phyloP scores from a whole-genome alignment of 148 eudicot species.

The Pharnaceum exiguum region DNA sequence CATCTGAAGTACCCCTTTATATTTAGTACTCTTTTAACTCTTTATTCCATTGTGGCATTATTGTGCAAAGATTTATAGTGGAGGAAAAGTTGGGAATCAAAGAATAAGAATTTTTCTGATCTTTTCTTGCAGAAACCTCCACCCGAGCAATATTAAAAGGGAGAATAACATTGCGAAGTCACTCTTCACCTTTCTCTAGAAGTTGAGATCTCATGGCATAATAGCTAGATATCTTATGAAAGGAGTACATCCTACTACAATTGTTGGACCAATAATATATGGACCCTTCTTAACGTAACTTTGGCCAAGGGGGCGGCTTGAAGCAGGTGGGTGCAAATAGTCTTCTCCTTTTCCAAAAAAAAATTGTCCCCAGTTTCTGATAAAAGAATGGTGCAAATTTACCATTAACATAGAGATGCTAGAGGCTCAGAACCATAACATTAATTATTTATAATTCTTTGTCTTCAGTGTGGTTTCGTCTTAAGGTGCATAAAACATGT shows the following conservation, averaged over 20 bases:
- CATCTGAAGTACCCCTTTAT: background rate
- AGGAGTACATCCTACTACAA: background rate
- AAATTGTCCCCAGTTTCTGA: too few relatives aligned
- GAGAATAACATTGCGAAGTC: slow-evolving; percentile 2
- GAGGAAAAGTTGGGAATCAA: slow-evolving; percentile 30
- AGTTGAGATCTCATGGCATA: slow-evolving; percentile 4
- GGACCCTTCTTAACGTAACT: background rate
- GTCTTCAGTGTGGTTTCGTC: too few relatives aligned
- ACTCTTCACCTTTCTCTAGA: slow-evolving; percentile 13
- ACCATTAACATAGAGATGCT: too few relatives aligned
- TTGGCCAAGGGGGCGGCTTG: too few relatives aligned
- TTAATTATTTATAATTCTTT: too few relatives aligned
- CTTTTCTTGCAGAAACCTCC: slow-evolving; percentile 24
- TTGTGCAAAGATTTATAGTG: slow-evolving; percentile 20
- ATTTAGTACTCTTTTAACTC: background rate
- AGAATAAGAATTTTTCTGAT: slow-evolving; percentile 29
- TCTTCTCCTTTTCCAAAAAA: too few relatives aligned
- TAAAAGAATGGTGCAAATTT: too few relatives aligned
- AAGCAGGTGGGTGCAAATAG: too few relatives aligned
- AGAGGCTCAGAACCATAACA: too few relatives aligned
- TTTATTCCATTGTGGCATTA: slow-evolving; percentile 31
- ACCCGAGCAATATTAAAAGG: slow-evolving; percentile 8
- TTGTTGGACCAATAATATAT: background rate
- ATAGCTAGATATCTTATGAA: too few relatives aligned
- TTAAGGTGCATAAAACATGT: too few relatives aligned